Base-by-base conservation (phyloP, 2,329 filamentous ascomycete species). In the Grosmannia huntii region DNA sequence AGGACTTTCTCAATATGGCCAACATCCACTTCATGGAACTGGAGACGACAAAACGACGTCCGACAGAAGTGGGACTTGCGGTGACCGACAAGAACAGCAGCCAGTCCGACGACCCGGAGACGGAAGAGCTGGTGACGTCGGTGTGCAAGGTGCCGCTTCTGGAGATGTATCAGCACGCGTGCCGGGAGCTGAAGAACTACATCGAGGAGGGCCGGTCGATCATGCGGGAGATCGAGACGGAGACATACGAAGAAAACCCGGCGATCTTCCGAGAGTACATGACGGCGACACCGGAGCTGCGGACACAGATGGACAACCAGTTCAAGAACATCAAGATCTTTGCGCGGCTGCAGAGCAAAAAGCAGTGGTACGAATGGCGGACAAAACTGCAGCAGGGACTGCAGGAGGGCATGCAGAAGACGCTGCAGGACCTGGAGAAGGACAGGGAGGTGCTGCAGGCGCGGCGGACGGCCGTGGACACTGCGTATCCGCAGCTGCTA, bases 21-120 rank as follows among this genome's bases (percentile, higher is more conserved):
- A 95, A 89, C 60, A 96, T 99, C 66, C 89, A 91, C 57, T 99
- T 99, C 73, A 96, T 99, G 88, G 94, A 99, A 68, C 77, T 99
- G 55, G 96, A 87, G n/a, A 96, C 92, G 0, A 96, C 91, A 1
- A 97, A 97, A 69, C 80, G 92, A 64, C 82, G 94, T 58, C 87
- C 95, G 65, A 97, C 92, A 0, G 84, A 86, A 52, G 14, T 36
- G 28, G 21, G 12, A 23, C n/a, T 25, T 11, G 44, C 28, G 31
- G 44, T n/a, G 48, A 55, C 56, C 57, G 6, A n/a, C 46, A 67
- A 71, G 9, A 64, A 71, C 6, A 49, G 54, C 33, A 14, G n/a
- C 54, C 62, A 9, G 60, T 52, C 2, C 2, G 60, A 62, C 21
- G 72, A 61, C 21, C 56, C 60, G 5, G 77, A 82, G 50, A 64